Base-by-base conservation (phyloP, 345 rosid species). In the Linum tenue region DNA sequence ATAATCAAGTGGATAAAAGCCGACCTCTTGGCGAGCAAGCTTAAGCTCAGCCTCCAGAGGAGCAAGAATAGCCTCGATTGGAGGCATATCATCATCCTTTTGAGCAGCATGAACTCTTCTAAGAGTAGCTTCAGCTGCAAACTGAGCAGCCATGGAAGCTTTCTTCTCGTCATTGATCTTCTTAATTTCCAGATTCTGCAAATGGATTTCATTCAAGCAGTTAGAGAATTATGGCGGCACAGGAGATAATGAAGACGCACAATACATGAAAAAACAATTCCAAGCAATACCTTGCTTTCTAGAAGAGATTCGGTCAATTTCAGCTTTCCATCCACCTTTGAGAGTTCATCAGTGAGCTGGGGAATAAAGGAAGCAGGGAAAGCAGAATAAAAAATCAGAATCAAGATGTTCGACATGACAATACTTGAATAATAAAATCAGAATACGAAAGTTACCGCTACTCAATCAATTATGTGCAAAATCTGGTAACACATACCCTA, bases 81-180 rank as follows among this genome's bases (percentile, higher is more conserved):
- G 98, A 76, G 97, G 98, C 97, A 92, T 90, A 68, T 88, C 96
- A 68, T 92, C 98, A 78, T 92, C 98, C 84, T 92, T 92, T 72
- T 92, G 97, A 78, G 98, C 97, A 82, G 98, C 96, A 71, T 92
- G 98, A 70, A 92, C 97, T 75, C 98, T 88, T 65, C 98, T 84
- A 71, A 92, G 89, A 66, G 98, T 86, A 40, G 98, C 97, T 84
- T 92, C 98, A 63, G 97, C 98, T 12, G 96, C 98, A 88, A 92
- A 92, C 80, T 92, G 98, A 75, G 98, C 98, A 70, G 98, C 96
- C 98, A 90, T 85, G 67, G 96, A 90, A 57, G 97, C 95, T 80
- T 81, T 94, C 88, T 90, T 90, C 75, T 94, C 99, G 81, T 94
- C 99, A 63, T 90, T 90, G 64, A 90, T 83, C 80, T 88, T 92